phyloP scores from a whole-genome alignment of 805 yeast genomes.

The Wickerhamomyces queroliae region DNA sequence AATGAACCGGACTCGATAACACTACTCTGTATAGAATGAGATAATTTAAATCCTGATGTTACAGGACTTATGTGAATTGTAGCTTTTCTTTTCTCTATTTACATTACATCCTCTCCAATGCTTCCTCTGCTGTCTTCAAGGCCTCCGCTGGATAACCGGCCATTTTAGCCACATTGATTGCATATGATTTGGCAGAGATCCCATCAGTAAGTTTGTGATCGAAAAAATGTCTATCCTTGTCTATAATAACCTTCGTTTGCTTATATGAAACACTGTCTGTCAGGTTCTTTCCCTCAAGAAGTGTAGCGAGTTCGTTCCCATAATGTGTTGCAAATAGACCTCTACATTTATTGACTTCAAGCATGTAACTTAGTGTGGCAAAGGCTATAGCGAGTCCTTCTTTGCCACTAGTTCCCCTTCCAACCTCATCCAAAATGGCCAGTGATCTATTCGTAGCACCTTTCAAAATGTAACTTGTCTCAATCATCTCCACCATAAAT shows the following conservation, averaged over 20 bases:
- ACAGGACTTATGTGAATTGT: no score
- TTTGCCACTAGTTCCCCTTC: constrained; percentile 72
- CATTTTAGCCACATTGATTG: constrained; percentile 93
- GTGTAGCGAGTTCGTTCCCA: constrained; percentile 74
- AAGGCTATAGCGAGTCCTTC: constrained; percentile 98
- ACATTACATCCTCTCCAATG: constrained; percentile 53
- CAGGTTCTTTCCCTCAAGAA: constrained; percentile 51
- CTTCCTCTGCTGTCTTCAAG: constrained; percentile 83
- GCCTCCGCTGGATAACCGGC: constrained; percentile 89
- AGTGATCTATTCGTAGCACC: constrained; percentile 75
- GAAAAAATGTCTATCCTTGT: constrained; percentile 60
- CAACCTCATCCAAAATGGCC: constrained; percentile 91
- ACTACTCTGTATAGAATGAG: no score
- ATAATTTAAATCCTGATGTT: no score
- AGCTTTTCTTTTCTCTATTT: constrained; percentile 27
- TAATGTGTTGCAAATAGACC: constrained; percentile 95
- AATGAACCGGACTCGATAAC: constrained; percentile 40
- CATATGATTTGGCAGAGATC: constrained; percentile 88
- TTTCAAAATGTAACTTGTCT: constrained; percentile 79
- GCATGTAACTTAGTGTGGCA: constrained; percentile 84
- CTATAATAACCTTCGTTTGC: constrained; percentile 33
- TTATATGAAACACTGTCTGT: constrained; percentile 81
- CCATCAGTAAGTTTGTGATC: constrained; percentile 89
- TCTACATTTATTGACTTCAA: constrained; percentile 65
- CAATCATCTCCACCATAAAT: constrained; percentile 95